Conservation (phyloP, 2,329 filamentous ascomycete genomes). For the Claviceps maximensis region DNA sequence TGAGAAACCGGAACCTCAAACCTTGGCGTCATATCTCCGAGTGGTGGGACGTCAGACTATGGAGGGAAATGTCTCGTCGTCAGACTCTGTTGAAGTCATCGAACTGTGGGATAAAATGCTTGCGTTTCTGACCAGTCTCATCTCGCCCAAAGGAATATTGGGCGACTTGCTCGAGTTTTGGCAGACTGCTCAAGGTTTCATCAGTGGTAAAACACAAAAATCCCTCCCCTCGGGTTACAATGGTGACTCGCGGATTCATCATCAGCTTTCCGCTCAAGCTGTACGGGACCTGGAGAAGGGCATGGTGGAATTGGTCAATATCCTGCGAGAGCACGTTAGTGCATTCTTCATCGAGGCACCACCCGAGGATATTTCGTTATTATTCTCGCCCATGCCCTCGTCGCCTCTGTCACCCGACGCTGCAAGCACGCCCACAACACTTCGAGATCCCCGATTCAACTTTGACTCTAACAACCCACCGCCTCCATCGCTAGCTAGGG, state of each 20-base stretch:
- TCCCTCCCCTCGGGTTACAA: conserved; percentile 69
- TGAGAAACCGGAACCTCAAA: conserved; percentile 56
- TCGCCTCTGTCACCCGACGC: conserved; percentile 45
- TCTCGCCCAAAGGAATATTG: conserved; percentile 69
- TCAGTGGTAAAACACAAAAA: conserved; percentile 72
- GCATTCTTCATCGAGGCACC: conserved; percentile 80
- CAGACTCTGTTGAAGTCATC: conserved; percentile 70
- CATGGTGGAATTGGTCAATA: conserved; percentile 66
- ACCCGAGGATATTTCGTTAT: conserved; percentile 75
- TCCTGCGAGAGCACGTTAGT: conserved; percentile 67
- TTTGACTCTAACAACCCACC: conserved; percentile 69
- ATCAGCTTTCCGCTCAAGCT: conserved; percentile 61
- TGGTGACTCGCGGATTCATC: conserved; percentile 67
- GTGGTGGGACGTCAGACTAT: conserved; percentile 55
- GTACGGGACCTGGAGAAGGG: conserved; percentile 62
- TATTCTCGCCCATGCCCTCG: conserved; percentile 68
- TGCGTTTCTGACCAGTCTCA: conserved; percentile 56
- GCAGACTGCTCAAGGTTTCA: conserved; percentile 82
- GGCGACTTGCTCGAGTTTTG: conserved; percentile 89
- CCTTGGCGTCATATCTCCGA: conserved; percentile 63
- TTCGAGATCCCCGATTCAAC: conserved; percentile 62
- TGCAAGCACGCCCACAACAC: conserved; percentile 40
- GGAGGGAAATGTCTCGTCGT: conserved; percentile 44
- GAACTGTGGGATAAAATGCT: conserved; percentile 90
- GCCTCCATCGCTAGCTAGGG: conserved; percentile 60